Percentiles rank a stretch among this genome's conserved stretches.
Evolutionary conservation across 2,329 filamentous ascomycete genomes (phyloP).

Genomic region (Cryphonectria naterciae): DNA sequence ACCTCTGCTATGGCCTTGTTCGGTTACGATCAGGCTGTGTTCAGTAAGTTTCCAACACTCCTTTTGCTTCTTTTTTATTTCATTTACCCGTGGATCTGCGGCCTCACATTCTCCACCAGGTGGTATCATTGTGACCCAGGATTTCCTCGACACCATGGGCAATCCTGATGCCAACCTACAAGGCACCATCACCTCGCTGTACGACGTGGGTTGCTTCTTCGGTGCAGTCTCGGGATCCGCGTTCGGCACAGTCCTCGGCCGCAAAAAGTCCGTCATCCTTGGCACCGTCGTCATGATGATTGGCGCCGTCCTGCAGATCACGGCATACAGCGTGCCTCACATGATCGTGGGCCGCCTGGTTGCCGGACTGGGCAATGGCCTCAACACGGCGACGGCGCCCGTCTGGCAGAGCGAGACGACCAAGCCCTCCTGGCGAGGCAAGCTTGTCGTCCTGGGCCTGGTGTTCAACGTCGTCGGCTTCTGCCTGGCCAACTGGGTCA

Average conservation of each 20-base stretch:
- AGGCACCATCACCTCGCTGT: slow-evolving; percentile 12
- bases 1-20: background rate
- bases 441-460: slow-evolving; percentile 40
- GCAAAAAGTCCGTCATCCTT: slow-evolving; percentile 13
- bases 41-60: background rate
- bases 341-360: slow-evolving; percentile 39
- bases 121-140: background rate
- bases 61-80: background rate
- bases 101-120: background rate
- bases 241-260: slow-evolving; percentile 8
- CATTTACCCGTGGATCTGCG: too few relatives aligned
- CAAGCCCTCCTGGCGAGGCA: slow-evolving; percentile 38
- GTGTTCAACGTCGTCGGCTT: slow-evolving; percentile 32
- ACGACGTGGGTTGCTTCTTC: slow-evolving; percentile 19
- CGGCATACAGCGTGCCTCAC: slow-evolving; percentile 28
- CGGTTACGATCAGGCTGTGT: background rate
- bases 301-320: slow-evolving; percentile 26
- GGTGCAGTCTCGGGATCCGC: slow-evolving; percentile 36
- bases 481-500: background rate
- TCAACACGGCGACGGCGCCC: slow-evolving; percentile 44
- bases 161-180: slow-evolving; percentile 15
- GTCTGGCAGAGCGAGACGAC: slow-evolving; percentile 46
- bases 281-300: slow-evolving; percentile 3
- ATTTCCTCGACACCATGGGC: background rate
- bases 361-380: slow-evolving; percentile 49